Conservation (phyloP, 148 eudicot species). For the Tetragonia tetragonoides region DNA sequence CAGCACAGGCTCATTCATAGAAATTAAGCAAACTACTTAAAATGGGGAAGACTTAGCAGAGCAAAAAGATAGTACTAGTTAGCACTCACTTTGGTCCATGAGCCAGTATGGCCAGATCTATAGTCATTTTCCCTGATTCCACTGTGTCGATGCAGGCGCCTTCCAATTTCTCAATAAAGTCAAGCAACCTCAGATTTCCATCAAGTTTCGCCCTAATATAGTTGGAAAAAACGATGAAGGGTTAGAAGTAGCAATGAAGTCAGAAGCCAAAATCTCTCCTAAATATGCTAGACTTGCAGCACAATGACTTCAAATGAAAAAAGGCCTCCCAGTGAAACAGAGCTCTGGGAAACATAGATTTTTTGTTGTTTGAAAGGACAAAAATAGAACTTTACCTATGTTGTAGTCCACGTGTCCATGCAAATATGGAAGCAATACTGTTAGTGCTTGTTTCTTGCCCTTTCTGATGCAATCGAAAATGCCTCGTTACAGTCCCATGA, state of each 20-base stretch:
- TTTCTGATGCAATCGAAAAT: slow-evolving; percentile 84
- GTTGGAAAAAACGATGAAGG: not conserved
- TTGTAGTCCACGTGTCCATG: slow-evolving; percentile 88
- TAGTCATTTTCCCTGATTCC: slow-evolving; percentile 93
- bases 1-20: not conserved
- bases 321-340: not conserved
- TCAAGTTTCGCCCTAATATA: slow-evolving; percentile 67
- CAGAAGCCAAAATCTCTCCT: not conserved
- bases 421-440: slow-evolving; percentile 93
- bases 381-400: slow-evolving; percentile 46
- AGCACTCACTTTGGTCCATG: slow-evolving; percentile 72
- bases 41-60: not conserved
- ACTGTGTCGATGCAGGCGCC: slow-evolving; percentile 83
- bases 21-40: not conserved
- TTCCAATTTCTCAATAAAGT: slow-evolving; percentile 81
- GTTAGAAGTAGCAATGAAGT: not conserved
- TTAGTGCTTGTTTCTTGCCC: slow-evolving; percentile 95
- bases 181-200: slow-evolving; percentile 51
- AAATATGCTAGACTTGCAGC: not conserved
- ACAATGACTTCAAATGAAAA: not conserved
- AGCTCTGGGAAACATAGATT: not conserved
- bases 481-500: slow-evolving; percentile 89
- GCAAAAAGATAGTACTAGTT: not conserved
- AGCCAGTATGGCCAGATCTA: slow-evolving; percentile 82
- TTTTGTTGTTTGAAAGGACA: no score